Conservation (phyloP, 2,329 filamentous ascomycete species). For the Calonectria hawksworthii region DNA sequence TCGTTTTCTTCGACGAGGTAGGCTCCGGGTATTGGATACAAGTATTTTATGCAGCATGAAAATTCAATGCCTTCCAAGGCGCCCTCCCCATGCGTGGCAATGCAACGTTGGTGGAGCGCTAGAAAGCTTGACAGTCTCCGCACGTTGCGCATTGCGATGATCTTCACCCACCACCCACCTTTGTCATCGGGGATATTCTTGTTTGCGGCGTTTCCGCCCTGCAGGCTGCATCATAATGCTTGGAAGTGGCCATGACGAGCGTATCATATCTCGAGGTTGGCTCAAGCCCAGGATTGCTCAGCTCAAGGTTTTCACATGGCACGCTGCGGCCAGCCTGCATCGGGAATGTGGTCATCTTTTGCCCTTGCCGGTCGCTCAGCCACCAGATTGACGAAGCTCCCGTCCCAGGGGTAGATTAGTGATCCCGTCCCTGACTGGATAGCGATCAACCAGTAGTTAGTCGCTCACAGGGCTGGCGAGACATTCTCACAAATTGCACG, state of each 20-base stretch:
- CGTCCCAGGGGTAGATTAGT: conserved; percentile 25
- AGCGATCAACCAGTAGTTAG: conserved; percentile 17
- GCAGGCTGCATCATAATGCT: conserved; percentile 13
- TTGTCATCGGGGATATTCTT: conserved; percentile 18
- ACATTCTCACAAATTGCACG: conserved; percentile 9
- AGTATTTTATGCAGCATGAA: conserved; percentile 36
- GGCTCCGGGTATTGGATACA: conserved; percentile 34
- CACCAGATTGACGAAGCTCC: conserved; percentile 37
- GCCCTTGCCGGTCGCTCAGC: conserved; percentile 31
- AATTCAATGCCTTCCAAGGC: conserved; percentile 23
- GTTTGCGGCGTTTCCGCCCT: neutral
- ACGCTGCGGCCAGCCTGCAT: conserved; percentile 16
- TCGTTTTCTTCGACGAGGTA: neutral
- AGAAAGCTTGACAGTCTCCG: conserved; percentile 28
- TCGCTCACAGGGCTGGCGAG: conserved; percentile 19
- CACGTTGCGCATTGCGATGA: conserved; percentile 20
- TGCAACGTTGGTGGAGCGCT: conserved; percentile 36
- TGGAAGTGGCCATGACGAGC: conserved; percentile 18
- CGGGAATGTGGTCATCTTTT: conserved; percentile 29
- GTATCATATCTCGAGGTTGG: conserved; percentile 11
- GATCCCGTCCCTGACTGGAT: conserved; percentile 20
- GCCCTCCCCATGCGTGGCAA: conserved; percentile 40
- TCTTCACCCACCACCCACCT: conserved; percentile 10
- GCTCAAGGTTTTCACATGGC: conserved; percentile 13
- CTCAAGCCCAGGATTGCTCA: conserved; percentile 2